Percentiles rank a stretch among this genome's conserved stretches.
Evolutionary conservation across 495 filamentous ascomycete genomes (phyloP).

Genomic region (Copromyces sp.): DNA sequence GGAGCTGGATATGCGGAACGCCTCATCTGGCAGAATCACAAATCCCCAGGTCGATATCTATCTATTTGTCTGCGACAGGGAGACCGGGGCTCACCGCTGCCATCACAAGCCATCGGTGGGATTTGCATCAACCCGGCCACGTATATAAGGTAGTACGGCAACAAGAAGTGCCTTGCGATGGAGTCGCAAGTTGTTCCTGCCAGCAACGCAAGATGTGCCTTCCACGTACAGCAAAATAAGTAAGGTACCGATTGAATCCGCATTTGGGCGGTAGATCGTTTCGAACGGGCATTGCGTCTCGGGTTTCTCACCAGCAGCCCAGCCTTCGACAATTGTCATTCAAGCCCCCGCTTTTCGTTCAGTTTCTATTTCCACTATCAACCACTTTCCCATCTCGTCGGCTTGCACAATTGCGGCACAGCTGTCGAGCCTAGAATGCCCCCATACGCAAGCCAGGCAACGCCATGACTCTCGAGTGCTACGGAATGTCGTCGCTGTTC

Average conservation of each 20-base stretch:
- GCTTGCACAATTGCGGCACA: background rate
- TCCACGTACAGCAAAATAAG: background rate
- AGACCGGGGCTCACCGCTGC: background rate
- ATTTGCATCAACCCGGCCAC: background rate
- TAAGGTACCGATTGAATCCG: background rate
- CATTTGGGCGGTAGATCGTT: background rate
- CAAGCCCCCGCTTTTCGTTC: background rate
- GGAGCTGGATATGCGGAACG: background rate
- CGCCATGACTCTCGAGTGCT: background rate
- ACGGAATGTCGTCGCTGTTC: background rate
- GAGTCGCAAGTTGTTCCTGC: background rate
- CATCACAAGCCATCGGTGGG: background rate
- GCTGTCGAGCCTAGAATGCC: background rate
- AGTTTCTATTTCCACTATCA: background rate
- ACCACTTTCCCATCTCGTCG: background rate
- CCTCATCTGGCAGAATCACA: background rate
- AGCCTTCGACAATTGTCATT: background rate
- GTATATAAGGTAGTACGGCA: background rate
- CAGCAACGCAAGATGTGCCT: background rate
- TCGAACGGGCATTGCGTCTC: background rate
- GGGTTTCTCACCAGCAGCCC: background rate
- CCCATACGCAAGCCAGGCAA: background rate
- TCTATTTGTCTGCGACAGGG: background rate
- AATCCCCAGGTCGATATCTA: background rate
- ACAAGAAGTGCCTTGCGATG: background rate